phyloP scores from a whole-genome alignment of 2,329 filamentous ascomycete species.

The Myriosclerotinia duriaeana region DNA sequence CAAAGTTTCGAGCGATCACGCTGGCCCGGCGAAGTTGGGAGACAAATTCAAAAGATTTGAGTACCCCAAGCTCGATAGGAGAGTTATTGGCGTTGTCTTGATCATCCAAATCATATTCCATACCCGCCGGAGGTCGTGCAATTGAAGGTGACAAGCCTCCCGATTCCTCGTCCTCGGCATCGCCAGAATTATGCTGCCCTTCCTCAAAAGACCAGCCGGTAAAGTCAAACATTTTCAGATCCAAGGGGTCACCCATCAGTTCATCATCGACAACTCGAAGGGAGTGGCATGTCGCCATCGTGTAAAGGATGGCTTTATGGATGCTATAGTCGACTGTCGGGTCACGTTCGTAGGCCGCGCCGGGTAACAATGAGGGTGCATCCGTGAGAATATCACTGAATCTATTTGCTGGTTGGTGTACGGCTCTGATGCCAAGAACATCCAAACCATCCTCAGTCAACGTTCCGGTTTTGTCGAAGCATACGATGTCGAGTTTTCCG shows the following conservation, averaged over 20 bases:
- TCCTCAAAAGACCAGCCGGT: conserved; percentile 92
- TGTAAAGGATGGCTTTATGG: conserved; percentile 75
- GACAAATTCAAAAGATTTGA: conserved; percentile 92
- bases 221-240: conserved; percentile 98
- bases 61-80: conserved; percentile 80
- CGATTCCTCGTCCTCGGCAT: conserved; percentile 71
- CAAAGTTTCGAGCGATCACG: conserved; percentile 87
- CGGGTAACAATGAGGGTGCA: conserved; percentile 56
- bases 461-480: conserved; percentile 99
- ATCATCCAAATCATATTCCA: conserved; percentile 58
- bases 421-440: conserved; percentile 82
- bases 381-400: conserved; percentile 78
- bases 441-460: conserved; percentile 95
- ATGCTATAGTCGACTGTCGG: conserved; percentile 58
- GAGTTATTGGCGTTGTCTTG: conserved; percentile 41
- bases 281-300: conserved; percentile 97
- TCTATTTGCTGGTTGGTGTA: conserved; percentile 57
- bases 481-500: conserved; percentile 92
- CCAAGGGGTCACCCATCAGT: conserved; percentile 87
- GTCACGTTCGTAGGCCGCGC: conserved; percentile 55
- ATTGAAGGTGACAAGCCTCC: conserved; percentile 80
- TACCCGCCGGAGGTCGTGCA: conserved; percentile 70
- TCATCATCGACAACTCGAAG: conserved; percentile 83
- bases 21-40: conserved; percentile 89
- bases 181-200: conserved; percentile 66